Evolutionary conservation across 306 rosid species (phyloP).

Genomic region (Dalbergia oliveri): DNA sequence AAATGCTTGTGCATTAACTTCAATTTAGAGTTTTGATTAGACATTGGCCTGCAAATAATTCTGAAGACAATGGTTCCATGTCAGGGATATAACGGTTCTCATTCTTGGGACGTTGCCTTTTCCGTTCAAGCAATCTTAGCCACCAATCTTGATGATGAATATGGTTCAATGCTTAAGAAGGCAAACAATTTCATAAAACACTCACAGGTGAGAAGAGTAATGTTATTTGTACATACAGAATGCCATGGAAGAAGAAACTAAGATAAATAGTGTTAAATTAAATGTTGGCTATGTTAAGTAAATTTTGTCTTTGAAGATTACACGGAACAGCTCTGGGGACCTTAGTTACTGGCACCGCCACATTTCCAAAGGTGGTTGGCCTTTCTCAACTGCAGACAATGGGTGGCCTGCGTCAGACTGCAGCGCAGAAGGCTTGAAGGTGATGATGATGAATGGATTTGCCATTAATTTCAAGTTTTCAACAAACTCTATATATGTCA

Average conservation of each 20-base stretch:
- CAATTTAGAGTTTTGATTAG: constrained; percentile 2
- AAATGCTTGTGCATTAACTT: constrained; percentile 13
- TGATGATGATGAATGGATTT: constrained; percentile 5
- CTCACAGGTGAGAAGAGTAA: constrained; percentile 59
- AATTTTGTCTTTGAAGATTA: constrained; percentile 47
- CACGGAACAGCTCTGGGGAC: constrained; percentile 52
- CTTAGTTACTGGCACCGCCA: constrained; percentile 68
- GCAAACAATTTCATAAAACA: constrained; percentile 63
- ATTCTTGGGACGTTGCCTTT: constrained; percentile 71
- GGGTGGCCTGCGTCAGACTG: constrained; percentile 81
- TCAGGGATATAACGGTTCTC: constrained; percentile 84
- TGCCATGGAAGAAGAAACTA: neutral
- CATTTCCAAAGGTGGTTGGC: constrained; percentile 78
- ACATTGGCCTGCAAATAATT: neutral
- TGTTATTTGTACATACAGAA: neutral
- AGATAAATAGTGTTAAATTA: neutral
- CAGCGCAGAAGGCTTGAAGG: constrained; percentile 84
- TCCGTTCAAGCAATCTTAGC: constrained; percentile 79
- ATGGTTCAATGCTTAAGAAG: constrained; percentile 62
- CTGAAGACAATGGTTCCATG: neutral
- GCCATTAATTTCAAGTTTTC: neutral
- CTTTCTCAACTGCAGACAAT: constrained; percentile 78
- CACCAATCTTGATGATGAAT: constrained; percentile 61
- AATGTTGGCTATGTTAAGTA: constrained; percentile 14
- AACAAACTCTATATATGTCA: neutral